Evolutionary conservation across 208 protist genomes (phyloP).

Genomic region (Trypanosomatidae sp.): DNA sequence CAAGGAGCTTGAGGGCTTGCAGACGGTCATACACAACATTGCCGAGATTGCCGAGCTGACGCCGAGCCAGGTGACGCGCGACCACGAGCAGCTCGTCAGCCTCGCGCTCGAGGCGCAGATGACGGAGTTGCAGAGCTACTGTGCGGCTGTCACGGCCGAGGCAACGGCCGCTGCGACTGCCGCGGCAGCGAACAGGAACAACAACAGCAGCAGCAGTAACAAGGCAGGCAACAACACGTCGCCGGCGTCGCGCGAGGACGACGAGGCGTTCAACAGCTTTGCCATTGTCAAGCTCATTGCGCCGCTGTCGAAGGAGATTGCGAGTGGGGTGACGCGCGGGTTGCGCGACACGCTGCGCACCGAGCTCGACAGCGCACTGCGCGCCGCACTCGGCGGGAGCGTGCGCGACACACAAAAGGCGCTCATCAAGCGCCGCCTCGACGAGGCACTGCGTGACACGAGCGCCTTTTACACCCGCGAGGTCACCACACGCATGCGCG

Average conservation of each 20-base stretch:
- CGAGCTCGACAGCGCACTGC: conserved; percentile 54
- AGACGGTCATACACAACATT: conserved; percentile 58
- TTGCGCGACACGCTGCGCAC: conserved; percentile 39
- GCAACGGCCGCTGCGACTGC: not conserved
- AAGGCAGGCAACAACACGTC: not conserved
- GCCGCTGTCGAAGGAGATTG: conserved; percentile 47
- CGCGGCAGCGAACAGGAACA: not conserved
- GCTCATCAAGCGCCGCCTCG: conserved; percentile 42
- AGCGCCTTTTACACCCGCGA: conserved; percentile 31
- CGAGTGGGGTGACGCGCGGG: conserved; percentile 42
- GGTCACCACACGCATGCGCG: conserved; percentile 26
- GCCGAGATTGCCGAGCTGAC: conserved; percentile 55
- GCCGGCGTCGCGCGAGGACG: not conserved
- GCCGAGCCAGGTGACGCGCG: conserved; percentile 43
- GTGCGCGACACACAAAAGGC: conserved; percentile 39
- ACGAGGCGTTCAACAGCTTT: conserved; percentile 53
- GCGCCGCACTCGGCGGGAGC: conserved; percentile 24
- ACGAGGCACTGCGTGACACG: conserved; percentile 54
- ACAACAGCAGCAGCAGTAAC: not conserved
- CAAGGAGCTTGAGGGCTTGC: conserved; percentile 24
- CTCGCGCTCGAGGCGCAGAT: conserved; percentile 83
- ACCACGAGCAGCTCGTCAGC: conserved; percentile 65
- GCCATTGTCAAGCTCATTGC: conserved; percentile 28
- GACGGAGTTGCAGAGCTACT: conserved; percentile 57
- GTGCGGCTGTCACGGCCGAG: not conserved